phyloP scores from a whole-genome alignment of 2,329 filamentous ascomycete species.

The Epichloe elymi region DNA sequence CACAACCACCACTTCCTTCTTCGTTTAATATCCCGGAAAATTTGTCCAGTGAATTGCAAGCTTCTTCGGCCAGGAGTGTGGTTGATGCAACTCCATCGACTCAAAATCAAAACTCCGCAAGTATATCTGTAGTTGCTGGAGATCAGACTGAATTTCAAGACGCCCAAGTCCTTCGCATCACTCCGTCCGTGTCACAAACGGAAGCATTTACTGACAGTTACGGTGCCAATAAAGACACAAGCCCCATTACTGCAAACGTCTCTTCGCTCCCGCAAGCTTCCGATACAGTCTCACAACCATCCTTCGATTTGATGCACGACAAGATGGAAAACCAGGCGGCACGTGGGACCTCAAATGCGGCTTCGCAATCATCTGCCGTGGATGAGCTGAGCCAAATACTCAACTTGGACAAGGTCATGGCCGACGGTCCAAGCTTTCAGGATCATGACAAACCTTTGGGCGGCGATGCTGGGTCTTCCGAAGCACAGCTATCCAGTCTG shows the following conservation, averaged over 20 bases:
- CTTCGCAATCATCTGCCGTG: constrained; percentile 3
- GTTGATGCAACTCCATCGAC: constrained; percentile 3
- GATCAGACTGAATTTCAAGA: constrained; percentile 13
- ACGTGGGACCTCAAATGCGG: neutral
- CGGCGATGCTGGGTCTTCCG: neutral
- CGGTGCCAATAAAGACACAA: constrained; percentile 1
- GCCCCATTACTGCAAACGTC: neutral
- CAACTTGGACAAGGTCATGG: constrained; percentile 6
- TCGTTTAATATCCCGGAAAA: constrained; percentile 4
- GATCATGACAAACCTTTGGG: neutral
- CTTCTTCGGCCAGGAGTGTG: neutral
- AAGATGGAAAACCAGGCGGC: constrained; percentile 2
- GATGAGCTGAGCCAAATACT: constrained; percentile 9
- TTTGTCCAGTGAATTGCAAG: neutral
- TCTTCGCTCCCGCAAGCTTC: neutral
- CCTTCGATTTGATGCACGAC: neutral
- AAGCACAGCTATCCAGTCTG: neutral
- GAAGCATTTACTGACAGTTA: constrained; percentile 9
- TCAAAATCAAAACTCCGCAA: neutral
- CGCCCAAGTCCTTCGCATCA: constrained; percentile 13
- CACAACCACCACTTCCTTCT: constrained; percentile 4
- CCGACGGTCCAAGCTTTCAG: neutral
- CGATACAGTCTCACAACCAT: neutral
- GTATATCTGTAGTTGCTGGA: neutral
- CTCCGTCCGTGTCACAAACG: constrained; percentile 7